Evolutionary conservation across 345 rosid species (phyloP), one percentile per base, ranked within the genome.

Genomic region (Nephelium lappaceum): DNA sequence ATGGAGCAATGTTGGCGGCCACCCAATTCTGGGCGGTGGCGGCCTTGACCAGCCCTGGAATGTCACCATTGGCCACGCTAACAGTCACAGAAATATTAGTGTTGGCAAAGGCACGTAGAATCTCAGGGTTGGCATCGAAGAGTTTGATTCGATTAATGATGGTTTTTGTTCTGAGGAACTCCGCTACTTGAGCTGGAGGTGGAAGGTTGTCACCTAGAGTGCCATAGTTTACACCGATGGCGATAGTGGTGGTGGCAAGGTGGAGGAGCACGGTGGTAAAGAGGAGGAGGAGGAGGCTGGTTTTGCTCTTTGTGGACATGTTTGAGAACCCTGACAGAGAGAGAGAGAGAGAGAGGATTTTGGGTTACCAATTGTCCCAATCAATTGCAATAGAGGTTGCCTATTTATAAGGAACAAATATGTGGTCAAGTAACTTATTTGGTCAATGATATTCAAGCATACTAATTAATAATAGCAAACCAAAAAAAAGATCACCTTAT

Each of bases 181-280:
- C 85, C 15, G 98, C 95, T n/a, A 94, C 97, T 65, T 88, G 75
- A 2, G 87, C 14, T 0, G 97, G 97, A 0, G 97, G 85, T 0
- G 95, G 97, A 25, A 94, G 98, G 88, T 94, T 92, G 83, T 90
- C 76, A 8, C 87, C 93, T 4, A 89, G 65, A 23, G 94, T 90
- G 5, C 98, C 98, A 74, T 94, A 94, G 91, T 94, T 94, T 8
- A 94, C 86, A 0, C 98, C 98, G n/a, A 94, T 80, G 83, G 93
- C 84, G 10, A 74, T 58, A 68, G 87, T 53, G 41, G 72, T 45
- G 76, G 83, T 31, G 75, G 87, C 80, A 78, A 85, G 83, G 82
- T 73, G 67, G 84, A 88, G 80, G 77, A 85, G 24, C 68, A 72
- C 53, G 80, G 75, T 24, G 73, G 73, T 1, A 55, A 76, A 45